Conservation (phyloP, 306 rosid genomes). For the Cicer arietinum region DNA sequence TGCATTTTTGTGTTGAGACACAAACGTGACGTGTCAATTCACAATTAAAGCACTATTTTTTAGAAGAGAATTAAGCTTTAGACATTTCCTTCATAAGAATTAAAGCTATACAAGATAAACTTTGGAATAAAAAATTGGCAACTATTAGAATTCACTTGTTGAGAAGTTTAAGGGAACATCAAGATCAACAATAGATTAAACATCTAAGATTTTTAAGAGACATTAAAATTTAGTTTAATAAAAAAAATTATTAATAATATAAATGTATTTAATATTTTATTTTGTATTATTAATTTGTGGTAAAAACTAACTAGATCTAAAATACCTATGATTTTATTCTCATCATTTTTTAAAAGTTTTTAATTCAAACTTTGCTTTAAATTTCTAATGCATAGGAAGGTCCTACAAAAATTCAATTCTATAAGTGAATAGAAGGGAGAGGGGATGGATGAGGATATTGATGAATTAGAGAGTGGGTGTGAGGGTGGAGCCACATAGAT, state of each 20-base stretch:
- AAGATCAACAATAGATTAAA: too few species aligned
- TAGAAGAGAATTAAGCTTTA: not conserved
- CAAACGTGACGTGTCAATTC: constrained; percentile 12
- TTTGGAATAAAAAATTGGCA: not conserved
- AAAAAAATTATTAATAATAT: too few species aligned
- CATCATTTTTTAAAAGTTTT: too few species aligned
- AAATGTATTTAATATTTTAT: too few species aligned
- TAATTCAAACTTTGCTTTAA: too few species aligned
- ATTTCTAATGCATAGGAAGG: constrained; percentile 27
- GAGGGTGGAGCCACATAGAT: constrained; percentile 44
- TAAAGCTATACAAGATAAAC: not conserved
- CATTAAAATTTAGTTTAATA: too few species aligned
- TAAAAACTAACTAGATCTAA: too few species aligned
- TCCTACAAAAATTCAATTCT: constrained; percentile 41
- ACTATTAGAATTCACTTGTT: too few species aligned
- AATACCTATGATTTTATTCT: too few species aligned
- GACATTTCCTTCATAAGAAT: not conserved
- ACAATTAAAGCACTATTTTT: not conserved
- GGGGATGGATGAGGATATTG: constrained; percentile 40
- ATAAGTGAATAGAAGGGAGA: constrained; percentile 34
- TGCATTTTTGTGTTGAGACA: not conserved
- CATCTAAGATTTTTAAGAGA: too few species aligned
- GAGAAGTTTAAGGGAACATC: too few species aligned
- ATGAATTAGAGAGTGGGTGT: constrained; percentile 25
- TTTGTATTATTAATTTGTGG: too few species aligned